Evolutionary conservation across 805 yeast genomes (phyloP).

Genomic region (Teunomyces stri): DNA sequence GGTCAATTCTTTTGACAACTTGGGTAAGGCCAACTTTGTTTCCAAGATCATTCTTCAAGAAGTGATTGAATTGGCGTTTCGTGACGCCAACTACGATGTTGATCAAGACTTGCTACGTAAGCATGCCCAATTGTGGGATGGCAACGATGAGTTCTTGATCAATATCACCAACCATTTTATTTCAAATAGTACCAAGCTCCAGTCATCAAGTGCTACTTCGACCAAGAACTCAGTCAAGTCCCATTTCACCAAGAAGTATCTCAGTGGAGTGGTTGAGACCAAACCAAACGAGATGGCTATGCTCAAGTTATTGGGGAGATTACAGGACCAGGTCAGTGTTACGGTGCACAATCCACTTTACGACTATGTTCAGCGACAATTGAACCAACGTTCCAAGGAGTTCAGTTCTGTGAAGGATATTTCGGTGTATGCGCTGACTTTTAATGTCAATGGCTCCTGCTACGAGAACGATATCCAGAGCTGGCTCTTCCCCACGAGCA

Average conservation of each 20-base stretch:
- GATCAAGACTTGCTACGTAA: conserved; percentile 34
- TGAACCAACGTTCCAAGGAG: conserved; percentile 37
- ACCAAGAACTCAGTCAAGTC: conserved; percentile 31
- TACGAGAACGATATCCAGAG: conserved; percentile 39
- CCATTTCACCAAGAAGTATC: conserved; percentile 35
- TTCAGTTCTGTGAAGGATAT: conserved; percentile 42
- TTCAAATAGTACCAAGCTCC: conserved; percentile 38
- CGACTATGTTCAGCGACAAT: conserved; percentile 45
- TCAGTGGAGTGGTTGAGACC: conserved; percentile 41
- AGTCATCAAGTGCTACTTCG: conserved; percentile 42
- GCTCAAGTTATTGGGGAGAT: conserved; percentile 49
- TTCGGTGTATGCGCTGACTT: conserved; percentile 47
- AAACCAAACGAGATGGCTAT: conserved; percentile 41
- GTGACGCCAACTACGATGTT: conserved; percentile 38
- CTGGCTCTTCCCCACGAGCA: conserved; percentile 46
- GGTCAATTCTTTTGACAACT: conserved; percentile 49
- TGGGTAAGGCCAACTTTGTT: conserved; percentile 48
- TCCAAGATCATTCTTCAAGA: conserved; percentile 48
- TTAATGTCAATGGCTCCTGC: conserved; percentile 53
- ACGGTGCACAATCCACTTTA: conserved; percentile 52
- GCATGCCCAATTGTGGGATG: conserved; percentile 47
- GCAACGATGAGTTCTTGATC: conserved; percentile 41
- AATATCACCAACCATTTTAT: conserved; percentile 38
- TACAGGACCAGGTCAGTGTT: conserved; percentile 44
- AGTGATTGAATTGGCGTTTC: conserved; percentile 46